Evolutionary conservation across 768 basidiomycete species (phyloP).

Genomic region (Hericium rajendrae): DNA sequence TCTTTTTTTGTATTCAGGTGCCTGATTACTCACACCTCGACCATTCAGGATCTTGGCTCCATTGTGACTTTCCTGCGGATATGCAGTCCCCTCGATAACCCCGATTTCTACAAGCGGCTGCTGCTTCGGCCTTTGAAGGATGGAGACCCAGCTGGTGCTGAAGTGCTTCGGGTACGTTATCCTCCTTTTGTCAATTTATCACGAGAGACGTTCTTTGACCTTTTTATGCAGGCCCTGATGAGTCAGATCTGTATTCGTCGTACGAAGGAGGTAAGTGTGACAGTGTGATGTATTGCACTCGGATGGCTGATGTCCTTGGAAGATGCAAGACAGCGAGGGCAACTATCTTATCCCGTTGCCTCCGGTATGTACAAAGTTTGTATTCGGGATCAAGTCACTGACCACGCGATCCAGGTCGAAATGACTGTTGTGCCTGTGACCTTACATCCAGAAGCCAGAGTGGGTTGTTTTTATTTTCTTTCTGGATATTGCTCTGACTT

Average conservation of each 20-base stretch:
- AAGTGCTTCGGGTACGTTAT: conserved; percentile 51
- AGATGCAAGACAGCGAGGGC: conserved; percentile 83
- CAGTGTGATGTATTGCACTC: neutral
- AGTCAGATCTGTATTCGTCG: conserved; percentile 69
- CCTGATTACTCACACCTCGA: neutral
- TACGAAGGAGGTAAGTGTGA: conserved; percentile 58
- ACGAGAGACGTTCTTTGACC: too few species aligned
- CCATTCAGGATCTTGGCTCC: conserved; percentile 73
- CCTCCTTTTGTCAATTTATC: too few species aligned
- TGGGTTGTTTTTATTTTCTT: conserved; percentile 18
- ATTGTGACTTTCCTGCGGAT: conserved; percentile 75
- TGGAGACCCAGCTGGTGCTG: conserved; percentile 56
- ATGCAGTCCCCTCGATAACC: conserved; percentile 78
- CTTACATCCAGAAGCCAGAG: conserved; percentile 55
- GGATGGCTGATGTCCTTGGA: neutral
- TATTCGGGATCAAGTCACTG: neutral
- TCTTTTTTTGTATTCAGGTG: neutral
- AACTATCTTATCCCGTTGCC: conserved; percentile 69
- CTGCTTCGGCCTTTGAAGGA: conserved; percentile 70
- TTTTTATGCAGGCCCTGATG: conserved; percentile 53
- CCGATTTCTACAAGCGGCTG: conserved; percentile 72
- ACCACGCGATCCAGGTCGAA: conserved; percentile 45
- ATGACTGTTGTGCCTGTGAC: conserved; percentile 66
- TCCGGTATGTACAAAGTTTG: conserved; percentile 30
- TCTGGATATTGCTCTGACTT: neutral